phyloP scores from a whole-genome alignment of 805 yeast species.

The Wickerhamiella vanderwaltii region DNA sequence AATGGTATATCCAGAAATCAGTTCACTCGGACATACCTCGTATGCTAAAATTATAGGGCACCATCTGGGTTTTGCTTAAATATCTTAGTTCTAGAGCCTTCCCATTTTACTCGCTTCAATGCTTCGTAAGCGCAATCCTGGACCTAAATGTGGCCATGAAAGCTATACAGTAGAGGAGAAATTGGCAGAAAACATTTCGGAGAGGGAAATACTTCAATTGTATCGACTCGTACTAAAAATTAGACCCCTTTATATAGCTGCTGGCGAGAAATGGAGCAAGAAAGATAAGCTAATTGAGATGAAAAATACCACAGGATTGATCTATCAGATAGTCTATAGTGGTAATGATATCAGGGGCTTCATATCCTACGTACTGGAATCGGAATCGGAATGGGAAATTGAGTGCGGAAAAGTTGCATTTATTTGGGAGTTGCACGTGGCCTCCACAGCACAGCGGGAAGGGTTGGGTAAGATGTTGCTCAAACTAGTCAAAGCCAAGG shows the following conservation, averaged over 20 bases:
- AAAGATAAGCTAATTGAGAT: conserved; percentile 21
- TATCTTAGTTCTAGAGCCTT: no score
- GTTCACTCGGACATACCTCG: no score
- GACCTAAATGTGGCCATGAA: no score
- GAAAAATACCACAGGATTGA: conserved; percentile 16
- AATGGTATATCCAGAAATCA: no score
- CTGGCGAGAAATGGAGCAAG: conserved; percentile 23
- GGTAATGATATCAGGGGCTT: conserved; percentile 16
- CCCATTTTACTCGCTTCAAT: no score
- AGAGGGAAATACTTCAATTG: no score
- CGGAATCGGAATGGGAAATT: neutral
- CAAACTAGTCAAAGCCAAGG: conserved; percentile 12
- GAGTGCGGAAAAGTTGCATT: conserved; percentile 16
- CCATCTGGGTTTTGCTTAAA: no score
- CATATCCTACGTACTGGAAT: conserved; percentile 17
- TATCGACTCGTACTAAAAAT: conserved; percentile 20
- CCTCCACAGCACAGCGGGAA: conserved; percentile 13
- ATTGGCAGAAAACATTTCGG: no score
- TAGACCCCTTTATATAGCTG: conserved; percentile 19
- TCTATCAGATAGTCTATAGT: conserved; percentile 12
- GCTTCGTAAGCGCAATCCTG: no score
- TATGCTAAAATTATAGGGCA: no score
- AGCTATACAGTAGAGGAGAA: no score
- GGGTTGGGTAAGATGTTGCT: conserved; percentile 20
- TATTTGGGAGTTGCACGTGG: conserved; percentile 25